Evolutionary conservation across 1,284 basidiomycete species (phyloP).

Genomic region (Ceratorhiza oryzae-sativae): DNA sequence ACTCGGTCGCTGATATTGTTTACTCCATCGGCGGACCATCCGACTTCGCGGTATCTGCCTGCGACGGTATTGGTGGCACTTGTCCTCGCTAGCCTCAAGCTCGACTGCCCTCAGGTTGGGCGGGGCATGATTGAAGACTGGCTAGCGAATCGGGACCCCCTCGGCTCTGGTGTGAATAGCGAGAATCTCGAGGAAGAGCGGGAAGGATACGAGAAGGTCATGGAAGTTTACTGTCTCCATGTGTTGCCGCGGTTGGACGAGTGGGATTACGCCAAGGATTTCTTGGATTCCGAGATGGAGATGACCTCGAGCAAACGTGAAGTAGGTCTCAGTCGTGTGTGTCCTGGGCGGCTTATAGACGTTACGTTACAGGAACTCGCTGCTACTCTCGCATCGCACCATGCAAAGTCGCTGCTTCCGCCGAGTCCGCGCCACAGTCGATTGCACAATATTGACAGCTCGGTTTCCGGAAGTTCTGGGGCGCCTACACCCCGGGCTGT

Average conservation of each 20-base stretch:
- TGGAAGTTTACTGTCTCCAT: conserved; percentile 76
- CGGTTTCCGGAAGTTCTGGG: conserved; percentile 31
- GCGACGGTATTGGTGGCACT: conserved; percentile 71
- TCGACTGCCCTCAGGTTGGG: conserved; percentile 65
- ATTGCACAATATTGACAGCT: conserved; percentile 17
- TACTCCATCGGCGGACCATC: conserved; percentile 55
- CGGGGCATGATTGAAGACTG: conserved; percentile 75
- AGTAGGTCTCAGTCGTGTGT: conserved; percentile 54
- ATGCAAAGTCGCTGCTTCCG: conserved; percentile 24
- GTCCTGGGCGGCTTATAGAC: not conserved
- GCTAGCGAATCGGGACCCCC: conserved; percentile 60
- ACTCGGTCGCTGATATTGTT: conserved; percentile 70
- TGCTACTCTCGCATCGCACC: conserved; percentile 15
- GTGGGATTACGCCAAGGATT: conserved; percentile 79
- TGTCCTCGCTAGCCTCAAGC: conserved; percentile 70
- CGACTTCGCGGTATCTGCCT: conserved; percentile 61
- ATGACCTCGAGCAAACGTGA: conserved; percentile 59
- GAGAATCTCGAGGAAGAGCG: conserved; percentile 47
- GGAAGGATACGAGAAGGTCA: conserved; percentile 70
- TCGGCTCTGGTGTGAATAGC: conserved; percentile 40
- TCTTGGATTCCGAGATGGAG: conserved; percentile 73
- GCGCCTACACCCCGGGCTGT: conserved; percentile 24
- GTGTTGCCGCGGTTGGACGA: conserved; percentile 72
- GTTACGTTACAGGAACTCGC: not conserved
- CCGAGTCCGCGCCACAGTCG: conserved; percentile 9